Evolutionary conservation across 2,329 filamentous ascomycete genomes (phyloP), one percentile per base, ranked within the genome.

Genomic region (Taxawa tesnikishii): DNA sequence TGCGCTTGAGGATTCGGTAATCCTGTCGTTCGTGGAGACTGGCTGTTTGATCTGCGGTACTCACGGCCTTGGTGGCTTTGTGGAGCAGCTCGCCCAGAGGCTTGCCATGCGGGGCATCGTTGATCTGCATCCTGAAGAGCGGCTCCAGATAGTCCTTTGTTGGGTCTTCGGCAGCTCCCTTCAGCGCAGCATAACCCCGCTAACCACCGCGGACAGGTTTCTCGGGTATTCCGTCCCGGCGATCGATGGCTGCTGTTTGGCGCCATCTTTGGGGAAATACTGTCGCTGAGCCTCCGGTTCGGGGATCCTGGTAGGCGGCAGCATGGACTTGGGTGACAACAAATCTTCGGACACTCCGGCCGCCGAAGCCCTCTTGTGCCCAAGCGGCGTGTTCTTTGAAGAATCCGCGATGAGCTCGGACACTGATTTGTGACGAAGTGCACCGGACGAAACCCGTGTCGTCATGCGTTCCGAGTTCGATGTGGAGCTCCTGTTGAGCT

Each of bases 1-100:
- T 84, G 10, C 84, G 70, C 34, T 84, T 77, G 4, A 96, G 57
- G 17, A 94, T 82, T 34, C 83, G 79, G 47, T 83, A 90, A 32
- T 92, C 83, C 54, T 93, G 84, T 36, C 80, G 77, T 46, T 96
- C 87, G 29, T 84, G 74, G 25, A 92, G 75, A 26, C 84, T 79
- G 2, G 92, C 72, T 36, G 84, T 77, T 31, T 87, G 78, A 49
- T 94, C 87, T 2, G 78, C 67, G 0, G 88, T 96, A 2, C 80
- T 85, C 8, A 96, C 64, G 0, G 85, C 93, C 54, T 98, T 98
- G 49, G 87, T 81, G 4, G 87, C 83, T 27, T 83, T 79, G 34
- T 78, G 72, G 3, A 96, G 63, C 0, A 96, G 68, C 26, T 83
- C 78, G 35, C 82, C 62, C n/a, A 79, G 58, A 15, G 66, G 60